phyloP scores from a whole-genome alignment of 2,329 filamentous ascomycete species.

The Alternaria gaisen region DNA sequence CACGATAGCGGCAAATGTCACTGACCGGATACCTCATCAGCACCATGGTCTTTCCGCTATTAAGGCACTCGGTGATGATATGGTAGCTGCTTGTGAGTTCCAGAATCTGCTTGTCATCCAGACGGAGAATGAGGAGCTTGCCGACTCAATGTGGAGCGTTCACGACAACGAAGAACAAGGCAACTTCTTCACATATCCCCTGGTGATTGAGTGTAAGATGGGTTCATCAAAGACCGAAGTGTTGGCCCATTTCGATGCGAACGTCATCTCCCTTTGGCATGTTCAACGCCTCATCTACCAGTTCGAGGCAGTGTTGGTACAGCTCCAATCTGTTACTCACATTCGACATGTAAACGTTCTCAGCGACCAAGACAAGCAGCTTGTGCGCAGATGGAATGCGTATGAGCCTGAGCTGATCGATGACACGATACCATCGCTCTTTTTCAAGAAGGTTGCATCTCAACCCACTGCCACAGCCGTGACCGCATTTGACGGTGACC shows the following conservation, averaged over 20 bases:
- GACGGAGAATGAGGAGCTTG: conserved; percentile 34
- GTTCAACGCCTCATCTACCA: conserved; percentile 42
- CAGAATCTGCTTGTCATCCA: conserved; percentile 66
- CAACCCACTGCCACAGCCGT: conserved; percentile 36
- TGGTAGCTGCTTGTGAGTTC: conserved; percentile 65
- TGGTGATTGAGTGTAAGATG: conserved; percentile 44
- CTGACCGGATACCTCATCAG: conserved; percentile 48
- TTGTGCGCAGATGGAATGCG: conserved; percentile 37
- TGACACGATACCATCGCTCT: conserved; percentile 38
- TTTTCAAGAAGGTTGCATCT: conserved; percentile 29
- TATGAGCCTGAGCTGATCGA: conserved; percentile 31
- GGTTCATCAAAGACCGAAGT: conserved; percentile 31
- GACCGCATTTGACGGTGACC: conserved; percentile 41
- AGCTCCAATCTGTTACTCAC: conserved; percentile 34
- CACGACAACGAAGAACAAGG: conserved; percentile 38
- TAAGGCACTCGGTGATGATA: conserved; percentile 58
- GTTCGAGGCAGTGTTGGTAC: conserved; percentile 38
- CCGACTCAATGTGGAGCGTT: conserved; percentile 40
- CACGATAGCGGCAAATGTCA: conserved; percentile 28
- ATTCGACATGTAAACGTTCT: conserved; percentile 37
- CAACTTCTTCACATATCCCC: conserved; percentile 47
- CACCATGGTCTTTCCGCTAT: conserved; percentile 52
- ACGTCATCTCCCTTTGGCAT: conserved; percentile 40
- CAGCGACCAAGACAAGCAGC: conserved; percentile 37
- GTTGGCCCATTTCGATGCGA: conserved; percentile 39